Conservation (phyloP, 257 asterid genomes). For the Primulina eburnea region DNA sequence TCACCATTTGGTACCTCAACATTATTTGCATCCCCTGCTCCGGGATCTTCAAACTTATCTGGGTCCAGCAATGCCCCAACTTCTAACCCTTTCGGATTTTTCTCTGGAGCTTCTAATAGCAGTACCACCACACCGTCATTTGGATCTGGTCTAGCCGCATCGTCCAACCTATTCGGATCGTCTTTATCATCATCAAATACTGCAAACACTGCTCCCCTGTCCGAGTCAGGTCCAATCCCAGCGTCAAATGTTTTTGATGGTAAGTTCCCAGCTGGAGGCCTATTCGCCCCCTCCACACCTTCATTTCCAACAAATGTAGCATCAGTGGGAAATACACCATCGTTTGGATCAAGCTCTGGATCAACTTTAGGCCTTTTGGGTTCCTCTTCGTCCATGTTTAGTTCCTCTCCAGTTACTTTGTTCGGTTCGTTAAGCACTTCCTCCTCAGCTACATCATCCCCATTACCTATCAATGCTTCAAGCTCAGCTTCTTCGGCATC, state of each 20-base stretch:
- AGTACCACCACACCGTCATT: slow-evolving; percentile 34
- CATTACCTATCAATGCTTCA: slow-evolving; percentile 22
- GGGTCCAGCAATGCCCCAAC: slow-evolving; percentile 40
- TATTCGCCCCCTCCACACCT: slow-evolving; percentile 38
- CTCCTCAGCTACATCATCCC: slow-evolving; percentile 29
- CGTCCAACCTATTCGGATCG: slow-evolving; percentile 32
- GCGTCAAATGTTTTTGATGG: slow-evolving; percentile 24
- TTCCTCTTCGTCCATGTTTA: slow-evolving; percentile 23
- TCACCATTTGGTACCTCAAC: slow-evolving; percentile 39
- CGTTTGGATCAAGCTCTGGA: slow-evolving; percentile 33
- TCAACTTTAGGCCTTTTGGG: slow-evolving; percentile 34
- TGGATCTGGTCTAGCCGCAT: slow-evolving; percentile 27
- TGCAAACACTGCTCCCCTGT: slow-evolving; percentile 21
- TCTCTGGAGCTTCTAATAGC: slow-evolving; percentile 38
- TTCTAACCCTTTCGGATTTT: slow-evolving; percentile 36
- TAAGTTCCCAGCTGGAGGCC: neutral
- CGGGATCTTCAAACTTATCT: slow-evolving; percentile 34
- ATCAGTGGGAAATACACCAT: slow-evolving; percentile 24
- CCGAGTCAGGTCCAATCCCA: slow-evolving; percentile 15
- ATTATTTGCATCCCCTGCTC: slow-evolving; percentile 40
- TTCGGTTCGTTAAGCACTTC: slow-evolving; percentile 29
- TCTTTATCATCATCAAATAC: slow-evolving; percentile 18
- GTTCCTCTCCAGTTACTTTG: slow-evolving; percentile 34
- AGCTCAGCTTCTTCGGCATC: slow-evolving; percentile 42
- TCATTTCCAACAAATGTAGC: slow-evolving; percentile 26